Base-by-base conservation (phyloP, 441 rosid genomes). In the Pelargonium citronellum region DNA sequence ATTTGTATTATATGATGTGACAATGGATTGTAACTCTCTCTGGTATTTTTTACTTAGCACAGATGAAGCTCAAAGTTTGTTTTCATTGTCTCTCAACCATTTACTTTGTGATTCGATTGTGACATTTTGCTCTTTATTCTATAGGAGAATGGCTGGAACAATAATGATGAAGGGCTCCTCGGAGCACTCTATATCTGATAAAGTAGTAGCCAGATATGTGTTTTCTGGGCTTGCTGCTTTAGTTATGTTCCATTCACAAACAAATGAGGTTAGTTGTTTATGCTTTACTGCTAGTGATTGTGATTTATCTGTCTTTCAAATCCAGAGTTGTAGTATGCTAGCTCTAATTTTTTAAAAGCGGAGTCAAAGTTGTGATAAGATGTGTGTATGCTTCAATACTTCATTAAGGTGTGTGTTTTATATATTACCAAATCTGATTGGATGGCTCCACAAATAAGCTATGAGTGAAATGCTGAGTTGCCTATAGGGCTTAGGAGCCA, bases 141-240 rank as follows among this genome's bases (percentile, higher is more conserved):
- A 47, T 41, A 85, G 91, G 83, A 75, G 73, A 34, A 44, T 69
- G 60, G 76, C 75, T 13, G 75, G 79, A 34, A 83, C 73, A 71
- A 12, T 75, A 58, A 63, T 53, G 66, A 46, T 60, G 20, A 83
- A 74, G 70, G 79, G 84, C 75, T 79, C 84, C 4, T 24, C 51
- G 41, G 77, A 82, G 66, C 74, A 76, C 46, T 55, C 71, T 60
- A n/a, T 49, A 43, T 71, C 69, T 13, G 71, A 46, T 66, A 78
- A 79, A 66, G 65, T 47, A 49, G 75, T 75, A 15, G 73, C 67
- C 4, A 62, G 67, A 69, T 73, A 66, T 73, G 51, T 80, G 10
- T 72, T 86, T 37, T 78, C 96, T 15, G 91, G 94, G 5, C 22
- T 91, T 74, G 88, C 91, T 64, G 82, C 90, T 17, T 83, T 88